Evolutionary conservation across 768 basidiomycete genomes (phyloP).

Genomic region (Termitomyces sp.): DNA sequence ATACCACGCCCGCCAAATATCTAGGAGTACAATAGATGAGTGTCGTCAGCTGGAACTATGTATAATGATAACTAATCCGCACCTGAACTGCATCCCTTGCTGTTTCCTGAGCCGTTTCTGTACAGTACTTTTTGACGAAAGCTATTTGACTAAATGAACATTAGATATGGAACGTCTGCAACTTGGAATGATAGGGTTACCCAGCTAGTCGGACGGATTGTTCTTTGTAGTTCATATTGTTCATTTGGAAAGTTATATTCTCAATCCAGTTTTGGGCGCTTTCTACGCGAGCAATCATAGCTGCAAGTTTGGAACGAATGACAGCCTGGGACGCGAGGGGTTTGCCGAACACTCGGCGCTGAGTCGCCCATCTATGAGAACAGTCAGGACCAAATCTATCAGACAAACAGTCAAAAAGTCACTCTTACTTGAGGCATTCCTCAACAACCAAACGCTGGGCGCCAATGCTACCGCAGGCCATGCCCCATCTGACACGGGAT

Average conservation of each 20-base stretch:
- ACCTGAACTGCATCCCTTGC: slow-evolving; percentile 70
- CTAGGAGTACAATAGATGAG: slow-evolving; percentile 19
- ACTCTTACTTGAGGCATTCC: slow-evolving; percentile 63
- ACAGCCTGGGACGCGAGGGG: slow-evolving; percentile 66
- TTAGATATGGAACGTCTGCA: slow-evolving; percentile 1
- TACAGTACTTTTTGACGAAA: slow-evolving; percentile 67
- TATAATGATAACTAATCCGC: not conserved
- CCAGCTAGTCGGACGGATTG: slow-evolving; percentile 75
- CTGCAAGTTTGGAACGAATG: slow-evolving; percentile 71
- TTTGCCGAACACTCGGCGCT: slow-evolving; percentile 81
- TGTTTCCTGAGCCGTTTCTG: slow-evolving; percentile 58
- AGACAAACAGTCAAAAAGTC: not conserved
- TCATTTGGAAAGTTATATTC: slow-evolving; percentile 85
- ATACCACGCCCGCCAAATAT: slow-evolving; percentile 89
- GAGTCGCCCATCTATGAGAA: slow-evolving; percentile 65
- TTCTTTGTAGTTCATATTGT: slow-evolving; percentile 81
- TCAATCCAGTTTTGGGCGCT: slow-evolving; percentile 85
- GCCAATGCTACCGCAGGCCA: slow-evolving; percentile 53
- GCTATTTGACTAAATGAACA: slow-evolving; percentile 56
- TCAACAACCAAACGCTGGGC: slow-evolving; percentile 66
- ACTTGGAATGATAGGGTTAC: slow-evolving; percentile 25
- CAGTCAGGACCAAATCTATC: no score
- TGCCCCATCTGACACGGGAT: slow-evolving; percentile 48
- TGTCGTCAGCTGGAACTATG: not conserved
- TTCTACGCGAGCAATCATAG: slow-evolving; percentile 80